Percentiles rank a stretch among this genome's conserved stretches.
Conservation (phyloP, 176 grass and related monocot genomes). For the Saccharum spontaneum region DNA sequence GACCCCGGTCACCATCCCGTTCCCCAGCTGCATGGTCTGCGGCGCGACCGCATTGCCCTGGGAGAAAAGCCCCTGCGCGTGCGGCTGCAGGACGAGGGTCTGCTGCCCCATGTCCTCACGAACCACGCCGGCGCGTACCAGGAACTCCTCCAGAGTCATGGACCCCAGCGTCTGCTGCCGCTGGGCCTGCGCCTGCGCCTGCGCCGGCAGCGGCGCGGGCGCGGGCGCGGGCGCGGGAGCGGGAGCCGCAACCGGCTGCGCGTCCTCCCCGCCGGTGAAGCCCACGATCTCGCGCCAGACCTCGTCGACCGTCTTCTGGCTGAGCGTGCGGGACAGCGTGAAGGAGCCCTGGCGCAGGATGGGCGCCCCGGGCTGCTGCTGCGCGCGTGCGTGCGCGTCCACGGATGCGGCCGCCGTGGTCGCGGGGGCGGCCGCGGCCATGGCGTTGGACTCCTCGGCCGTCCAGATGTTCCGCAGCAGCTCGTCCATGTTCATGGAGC, state of each 20-base stretch:
- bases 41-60: constrained; percentile 45
- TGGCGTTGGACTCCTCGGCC: constrained; percentile 79
- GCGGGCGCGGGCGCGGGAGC: not conserved
- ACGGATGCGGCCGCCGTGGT: not conserved
- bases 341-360: constrained; percentile 78
- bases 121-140: constrained; percentile 80
- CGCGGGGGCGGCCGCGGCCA: constrained; percentile 7
- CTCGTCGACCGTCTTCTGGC: constrained; percentile 88
- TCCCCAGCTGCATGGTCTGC: constrained; percentile 34
- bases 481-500: constrained; percentile 98
- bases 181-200: constrained; percentile 32
- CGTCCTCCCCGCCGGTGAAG: not conserved
- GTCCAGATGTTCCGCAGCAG: constrained; percentile 87
- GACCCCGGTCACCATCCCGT: constrained; percentile 32
- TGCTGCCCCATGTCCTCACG: constrained; percentile 53
- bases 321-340: constrained; percentile 76
- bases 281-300: constrained; percentile 73
- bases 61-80: constrained; percentile 41
- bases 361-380: not conserved
- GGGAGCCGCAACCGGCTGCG: not conserved
- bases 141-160: constrained; percentile 97
- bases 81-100: constrained; percentile 33
- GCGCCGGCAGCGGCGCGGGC: not conserved
- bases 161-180: constrained; percentile 64
- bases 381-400: not conserved